Evolutionary conservation across 192 early-diverging fungal genomes (phyloP).

Genomic region (Umbelopsis ramanniana): DNA sequence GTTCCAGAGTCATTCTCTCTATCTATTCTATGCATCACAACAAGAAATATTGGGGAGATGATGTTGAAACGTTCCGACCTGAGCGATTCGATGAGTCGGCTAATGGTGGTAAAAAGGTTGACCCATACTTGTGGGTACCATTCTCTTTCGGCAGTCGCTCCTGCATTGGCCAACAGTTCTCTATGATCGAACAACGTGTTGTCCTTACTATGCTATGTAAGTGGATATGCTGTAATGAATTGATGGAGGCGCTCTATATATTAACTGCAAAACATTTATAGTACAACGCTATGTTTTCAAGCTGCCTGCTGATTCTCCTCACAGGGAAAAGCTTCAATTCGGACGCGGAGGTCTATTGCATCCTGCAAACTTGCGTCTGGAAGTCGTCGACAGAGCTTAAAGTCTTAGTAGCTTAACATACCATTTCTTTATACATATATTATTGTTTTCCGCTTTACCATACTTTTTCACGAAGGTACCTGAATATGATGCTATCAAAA

Average conservation of each 20-base stretch:
- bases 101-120: background rate
- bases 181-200: conserved; percentile 62
- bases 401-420: background rate
- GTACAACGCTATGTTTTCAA: background rate
- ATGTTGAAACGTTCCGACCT: conserved; percentile 50
- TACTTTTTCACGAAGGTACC: background rate
- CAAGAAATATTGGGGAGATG: conserved; percentile 38
- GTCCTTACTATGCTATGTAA: conserved; percentile 54
- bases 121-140: conserved; percentile 50
- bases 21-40: conserved; percentile 50
- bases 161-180: conserved; percentile 65
- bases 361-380: conserved; percentile 3
- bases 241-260: too few relatives aligned
- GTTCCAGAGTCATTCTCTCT: conserved; percentile 36
- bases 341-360: conserved; percentile 3
- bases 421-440: background rate
- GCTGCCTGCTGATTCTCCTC: background rate
- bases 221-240: background rate
- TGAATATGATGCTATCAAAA: too few relatives aligned
- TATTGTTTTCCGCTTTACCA: background rate
- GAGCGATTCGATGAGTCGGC: conserved; percentile 47
- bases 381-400: background rate
- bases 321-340: background rate
- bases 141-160: conserved; percentile 59
- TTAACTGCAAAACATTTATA: background rate